Conservation (phyloP, 495 filamentous ascomycete genomes). For the Penicillium desertorum region DNA sequence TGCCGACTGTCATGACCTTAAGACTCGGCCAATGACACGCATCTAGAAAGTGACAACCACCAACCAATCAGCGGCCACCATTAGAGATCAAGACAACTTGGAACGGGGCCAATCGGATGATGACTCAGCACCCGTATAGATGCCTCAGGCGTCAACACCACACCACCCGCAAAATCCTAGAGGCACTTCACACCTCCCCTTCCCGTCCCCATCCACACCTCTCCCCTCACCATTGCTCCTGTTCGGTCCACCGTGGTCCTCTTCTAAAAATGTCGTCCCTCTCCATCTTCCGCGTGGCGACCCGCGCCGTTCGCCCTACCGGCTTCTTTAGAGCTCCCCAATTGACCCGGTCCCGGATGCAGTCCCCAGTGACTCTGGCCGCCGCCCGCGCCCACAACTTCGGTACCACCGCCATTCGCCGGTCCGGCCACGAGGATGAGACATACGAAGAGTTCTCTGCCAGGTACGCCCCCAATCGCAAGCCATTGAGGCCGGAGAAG, state of each 20-base stretch:
- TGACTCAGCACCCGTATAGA: conserved; percentile 20
- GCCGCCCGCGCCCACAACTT: conserved; percentile 58
- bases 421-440: conserved; percentile 74
- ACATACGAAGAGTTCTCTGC: conserved; percentile 98
- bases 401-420: conserved; percentile 64
- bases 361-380: conserved; percentile 53
- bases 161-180: conserved; percentile 54
- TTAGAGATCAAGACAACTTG: conserved; percentile 25
- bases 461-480: conserved; percentile 63
- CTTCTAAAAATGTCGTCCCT: conserved; percentile 60
- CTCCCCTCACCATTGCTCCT: conserved; percentile 34
- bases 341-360: conserved; percentile 58
- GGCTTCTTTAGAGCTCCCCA: conserved; percentile 58
- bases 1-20: not conserved
- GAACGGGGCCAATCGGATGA: conserved; percentile 20
- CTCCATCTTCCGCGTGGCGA: conserved; percentile 67
- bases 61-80: conserved; percentile 32
- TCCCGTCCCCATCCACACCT: conserved; percentile 32
- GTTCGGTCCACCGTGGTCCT: conserved; percentile 26
- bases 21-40: conserved; percentile 16
- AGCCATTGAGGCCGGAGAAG: conserved; percentile 31
- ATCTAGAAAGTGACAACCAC: conserved; percentile 16
- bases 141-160: conserved; percentile 40
- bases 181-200: conserved; percentile 39
- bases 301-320: conserved; percentile 62